Conservation (phyloP, 352 stramenopile species). For the Albugo candida region DNA sequence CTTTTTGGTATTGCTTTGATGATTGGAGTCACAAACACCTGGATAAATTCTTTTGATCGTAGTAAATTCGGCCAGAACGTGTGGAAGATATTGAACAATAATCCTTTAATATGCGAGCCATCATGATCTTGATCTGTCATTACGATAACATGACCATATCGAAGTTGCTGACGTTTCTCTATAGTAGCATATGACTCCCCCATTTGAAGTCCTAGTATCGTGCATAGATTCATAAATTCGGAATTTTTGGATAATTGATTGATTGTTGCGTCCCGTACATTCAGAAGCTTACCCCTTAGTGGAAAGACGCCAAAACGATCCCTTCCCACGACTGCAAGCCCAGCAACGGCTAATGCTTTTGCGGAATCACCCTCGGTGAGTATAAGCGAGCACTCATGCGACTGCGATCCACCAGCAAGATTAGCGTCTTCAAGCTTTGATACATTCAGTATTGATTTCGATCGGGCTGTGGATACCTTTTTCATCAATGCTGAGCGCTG, state of each 20-base stretch:
- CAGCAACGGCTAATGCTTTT: slow-evolving; percentile 97
- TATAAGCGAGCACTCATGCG: slow-evolving; percentile 91
- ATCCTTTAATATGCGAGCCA: slow-evolving; percentile 98
- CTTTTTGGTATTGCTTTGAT: slow-evolving; percentile 86
- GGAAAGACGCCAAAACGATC: slow-evolving; percentile 98
- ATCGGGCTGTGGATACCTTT: slow-evolving; percentile 42
- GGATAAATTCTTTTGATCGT: slow-evolving; percentile 84
- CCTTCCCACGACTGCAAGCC: slow-evolving; percentile 93
- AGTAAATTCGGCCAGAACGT: slow-evolving; percentile 96
- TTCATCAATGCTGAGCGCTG: slow-evolving; percentile 85
- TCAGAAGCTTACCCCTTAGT: slow-evolving; percentile 90
- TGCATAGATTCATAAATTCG: slow-evolving; percentile 90
- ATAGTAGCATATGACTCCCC: slow-evolving; percentile 84
- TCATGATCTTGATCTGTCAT: slow-evolving; percentile 99
- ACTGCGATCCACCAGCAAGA: slow-evolving; percentile 80
- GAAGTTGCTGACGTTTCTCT: slow-evolving; percentile 79
- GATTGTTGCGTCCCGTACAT: slow-evolving; percentile 74
- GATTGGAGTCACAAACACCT: slow-evolving; percentile 99
- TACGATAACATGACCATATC: slow-evolving; percentile 98
- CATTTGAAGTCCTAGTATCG: slow-evolving; percentile 97
- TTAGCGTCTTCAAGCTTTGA: slow-evolving; percentile 99
- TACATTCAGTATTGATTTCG: slow-evolving; percentile 81
- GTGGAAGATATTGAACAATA: slow-evolving; percentile 99
- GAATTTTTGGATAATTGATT: slow-evolving; percentile 84
- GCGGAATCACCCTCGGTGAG: slow-evolving; percentile 99